Conservation (phyloP, 805 yeast genomes). For the Candida boidinii region DNA sequence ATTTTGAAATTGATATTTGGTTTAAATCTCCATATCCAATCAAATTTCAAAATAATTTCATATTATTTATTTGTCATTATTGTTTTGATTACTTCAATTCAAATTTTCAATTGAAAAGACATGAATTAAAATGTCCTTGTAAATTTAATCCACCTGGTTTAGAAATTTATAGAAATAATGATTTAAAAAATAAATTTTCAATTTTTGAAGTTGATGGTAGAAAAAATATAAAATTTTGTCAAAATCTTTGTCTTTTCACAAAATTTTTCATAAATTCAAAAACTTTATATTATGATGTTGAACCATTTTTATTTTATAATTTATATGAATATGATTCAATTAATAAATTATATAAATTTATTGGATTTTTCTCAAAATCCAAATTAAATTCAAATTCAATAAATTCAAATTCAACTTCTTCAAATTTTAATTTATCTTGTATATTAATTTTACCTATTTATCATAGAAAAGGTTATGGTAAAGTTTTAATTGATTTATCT, state of each 20-base stretch:
- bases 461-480: slow-evolving; percentile 87
- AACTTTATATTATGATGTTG: slow-evolving; percentile 89
- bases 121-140: slow-evolving; percentile 62
- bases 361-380: slow-evolving; percentile 93
- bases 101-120: slow-evolving; percentile 59
- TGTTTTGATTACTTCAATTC: slow-evolving; percentile 77
- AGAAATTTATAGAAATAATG: slow-evolving; percentile 77
- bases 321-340: slow-evolving; percentile 54
- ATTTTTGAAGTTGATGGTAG: slow-evolving; percentile 93
- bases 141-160: slow-evolving; percentile 77
- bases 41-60: slow-evolving; percentile 55
- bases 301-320: slow-evolving; percentile 87
- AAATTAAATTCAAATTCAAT: slow-evolving; percentile 59
- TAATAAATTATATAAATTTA: slow-evolving; percentile 53
- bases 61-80: slow-evolving; percentile 71
- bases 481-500: slow-evolving; percentile 80
- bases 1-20: slow-evolving; percentile 80
- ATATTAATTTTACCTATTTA: slow-evolving; percentile 82
- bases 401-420: too few relatives aligned
- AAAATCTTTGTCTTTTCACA: slow-evolving; percentile 81
- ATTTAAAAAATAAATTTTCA: too few relatives aligned
- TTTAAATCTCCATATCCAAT: slow-evolving; percentile 91
- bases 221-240: slow-evolving; percentile 74
- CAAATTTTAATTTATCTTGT: slow-evolving; percentile 82
- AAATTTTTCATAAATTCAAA: slow-evolving; percentile 86